Conservation (phyloP, 495 filamentous ascomycete species). For the Hypoxylon fragiforme region DNA sequence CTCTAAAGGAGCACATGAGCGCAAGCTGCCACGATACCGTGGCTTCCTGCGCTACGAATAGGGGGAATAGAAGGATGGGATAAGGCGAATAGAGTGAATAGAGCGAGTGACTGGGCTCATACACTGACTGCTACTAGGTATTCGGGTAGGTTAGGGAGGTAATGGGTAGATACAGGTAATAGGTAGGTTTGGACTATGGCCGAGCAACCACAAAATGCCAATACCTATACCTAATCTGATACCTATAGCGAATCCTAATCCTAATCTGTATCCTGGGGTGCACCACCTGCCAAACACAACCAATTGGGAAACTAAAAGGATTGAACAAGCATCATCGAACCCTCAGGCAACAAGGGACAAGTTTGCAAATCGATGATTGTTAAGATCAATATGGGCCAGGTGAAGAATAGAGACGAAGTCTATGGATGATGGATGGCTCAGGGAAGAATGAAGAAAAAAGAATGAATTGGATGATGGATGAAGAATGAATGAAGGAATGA, state of each 20-base stretch:
- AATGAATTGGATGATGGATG: background rate
- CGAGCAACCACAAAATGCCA: background rate
- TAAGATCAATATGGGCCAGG: background rate
- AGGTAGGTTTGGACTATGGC: background rate
- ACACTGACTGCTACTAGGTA: too few relatives aligned
- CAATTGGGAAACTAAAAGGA: constrained; percentile 27
- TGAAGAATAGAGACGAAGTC: constrained; percentile 1
- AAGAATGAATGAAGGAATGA: background rate
- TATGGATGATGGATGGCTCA: background rate
- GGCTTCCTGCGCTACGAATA: constrained; percentile 20
- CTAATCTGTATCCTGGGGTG: too few relatives aligned
- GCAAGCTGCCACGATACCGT: constrained; percentile 34
- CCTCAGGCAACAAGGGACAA: background rate
- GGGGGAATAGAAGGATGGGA: background rate
- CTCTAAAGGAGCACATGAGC: constrained; percentile 40
- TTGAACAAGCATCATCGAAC: constrained; percentile 16
- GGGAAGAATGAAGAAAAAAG: constrained; percentile 2
- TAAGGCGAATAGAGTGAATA: too few relatives aligned
- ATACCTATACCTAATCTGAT: too few relatives aligned
- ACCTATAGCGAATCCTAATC: too few relatives aligned
- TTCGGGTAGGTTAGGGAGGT: too few relatives aligned
- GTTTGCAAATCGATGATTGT: background rate
- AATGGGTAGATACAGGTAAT: too few relatives aligned
- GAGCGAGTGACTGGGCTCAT: too few relatives aligned
- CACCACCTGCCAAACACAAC: constrained; percentile 26